A percentile compares a stretch with the other conserved stretches of the same genome.
Evolutionary conservation across 2,329 filamentous ascomycete species (phyloP).

Genomic region (Hypomyces perniciosus): DNA sequence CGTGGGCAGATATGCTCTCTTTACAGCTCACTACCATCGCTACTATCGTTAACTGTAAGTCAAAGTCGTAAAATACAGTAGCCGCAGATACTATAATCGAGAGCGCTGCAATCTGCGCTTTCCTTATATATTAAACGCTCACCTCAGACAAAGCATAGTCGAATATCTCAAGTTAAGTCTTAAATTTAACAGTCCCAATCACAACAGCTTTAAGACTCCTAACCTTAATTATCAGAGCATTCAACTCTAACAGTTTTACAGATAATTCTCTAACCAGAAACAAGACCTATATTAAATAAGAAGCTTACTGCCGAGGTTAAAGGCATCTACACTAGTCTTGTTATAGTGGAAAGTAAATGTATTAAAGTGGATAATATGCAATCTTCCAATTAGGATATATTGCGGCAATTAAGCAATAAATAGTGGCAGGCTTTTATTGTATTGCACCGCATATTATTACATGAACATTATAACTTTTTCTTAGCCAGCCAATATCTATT

Average conservation of each 20-base stretch:
- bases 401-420: slow-evolving; percentile 50
- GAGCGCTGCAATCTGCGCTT: too few species aligned
- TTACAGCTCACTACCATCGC: slow-evolving; percentile 13
- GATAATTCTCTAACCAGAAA: slow-evolving; percentile 45
- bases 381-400: neutral
- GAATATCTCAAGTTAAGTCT: too few species aligned
- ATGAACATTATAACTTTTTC: slow-evolving; percentile 81
- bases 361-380: slow-evolving; percentile 61
- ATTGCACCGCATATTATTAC: slow-evolving; percentile 68
- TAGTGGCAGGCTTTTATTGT: slow-evolving; percentile 82
- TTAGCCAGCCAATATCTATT: slow-evolving; percentile 79
- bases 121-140: too few species aligned
- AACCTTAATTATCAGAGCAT: too few species aligned
- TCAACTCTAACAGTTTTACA: neutral
- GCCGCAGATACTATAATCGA: slow-evolving; percentile 7
- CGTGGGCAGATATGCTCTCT: slow-evolving; percentile 23
- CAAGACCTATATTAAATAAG: slow-evolving; percentile 64
- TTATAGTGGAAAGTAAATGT: slow-evolving; percentile 80
- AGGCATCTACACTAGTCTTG: slow-evolving; percentile 71
- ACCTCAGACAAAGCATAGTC: too few species aligned
- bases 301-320: slow-evolving; percentile 76
- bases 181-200: too few species aligned
- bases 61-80: slow-evolving; percentile 13
- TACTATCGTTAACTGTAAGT: slow-evolving; percentile 12
- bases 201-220: neutral